Base-by-base conservation (phyloP, 106 monocot species). In the Apostasia ramifera region DNA sequence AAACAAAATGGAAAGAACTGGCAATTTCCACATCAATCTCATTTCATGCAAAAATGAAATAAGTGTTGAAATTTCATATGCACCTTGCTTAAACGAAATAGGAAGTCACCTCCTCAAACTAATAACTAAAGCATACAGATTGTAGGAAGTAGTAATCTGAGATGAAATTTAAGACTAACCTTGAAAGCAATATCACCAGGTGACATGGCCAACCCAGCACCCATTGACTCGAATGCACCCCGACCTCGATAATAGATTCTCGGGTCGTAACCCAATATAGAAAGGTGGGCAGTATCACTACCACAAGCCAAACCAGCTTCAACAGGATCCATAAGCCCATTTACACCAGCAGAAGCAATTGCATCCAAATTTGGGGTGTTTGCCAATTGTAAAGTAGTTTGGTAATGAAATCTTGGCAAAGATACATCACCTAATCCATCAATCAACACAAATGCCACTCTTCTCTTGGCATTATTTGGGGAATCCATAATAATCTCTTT, bases 141-240 rank as follows among this genome's bases (percentile, higher is more conserved):
- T 40, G 14, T 2, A 67, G 47, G 11, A 11, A 58, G 49, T 61
- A 57, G 3, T 65, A 8, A 65, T 48, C 2, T 15, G 37, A 48
- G 15, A 48, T 8, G 2, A 44, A 62, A 65, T 48, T 47, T 14
- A 3, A 14, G 5, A 40, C 52, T 73, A 7, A 97, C 97, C 97
- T 97, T 97, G 71, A 97, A 97, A 53, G 97, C 97, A 71, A 97
- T 97, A 66, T 97, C 89, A 2, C 97, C 97, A 4, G 97, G 97
- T 2, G 89, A 82, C 97, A 97, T 97, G 60, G 92, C 92, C 77
- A 97, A 72, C 12, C 97, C 97, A 52, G 97, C 89, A 53, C 92
- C 97, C 97, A 97, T 97, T 6, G 97, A 97, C 75, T 97, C 97
- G 63, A 92, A 97, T 40, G 97, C 92, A 54, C 97, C 97, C 57